phyloP scores from a whole-genome alignment of 257 asterid species.

The Mentha longifolia region DNA sequence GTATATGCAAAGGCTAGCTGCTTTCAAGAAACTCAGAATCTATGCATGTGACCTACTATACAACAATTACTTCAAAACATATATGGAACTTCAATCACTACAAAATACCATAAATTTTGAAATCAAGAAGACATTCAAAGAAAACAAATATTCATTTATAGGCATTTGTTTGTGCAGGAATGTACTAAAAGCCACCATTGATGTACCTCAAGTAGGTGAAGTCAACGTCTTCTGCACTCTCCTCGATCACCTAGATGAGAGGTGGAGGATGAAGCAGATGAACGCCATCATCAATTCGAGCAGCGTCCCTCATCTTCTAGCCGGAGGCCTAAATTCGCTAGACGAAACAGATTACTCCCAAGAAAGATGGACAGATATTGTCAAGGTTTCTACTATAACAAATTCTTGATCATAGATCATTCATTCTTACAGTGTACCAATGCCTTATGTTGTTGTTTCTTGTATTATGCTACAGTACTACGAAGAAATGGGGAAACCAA shows the following conservation, averaged over 20 bases:
- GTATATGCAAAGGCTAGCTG: slow-evolving; percentile 24
- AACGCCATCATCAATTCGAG: slow-evolving; percentile 73
- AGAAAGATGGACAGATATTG: slow-evolving; percentile 93
- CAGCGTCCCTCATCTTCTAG: slow-evolving; percentile 83
- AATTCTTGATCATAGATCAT: neutral
- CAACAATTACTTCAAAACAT: neutral
- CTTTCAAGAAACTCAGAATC: slow-evolving; percentile 26
- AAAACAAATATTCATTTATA: too few relatives aligned
- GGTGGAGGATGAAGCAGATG: slow-evolving; percentile 94
- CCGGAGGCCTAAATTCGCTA: slow-evolving; percentile 88
- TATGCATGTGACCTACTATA: slow-evolving; percentile 39
- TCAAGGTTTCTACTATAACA: slow-evolving; percentile 49
- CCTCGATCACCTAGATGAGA: slow-evolving; percentile 85
- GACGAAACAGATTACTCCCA: slow-evolving; percentile 87
- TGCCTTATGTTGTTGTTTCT: neutral
- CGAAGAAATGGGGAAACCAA: slow-evolving; percentile 92
- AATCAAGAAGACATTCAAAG: too few relatives aligned
- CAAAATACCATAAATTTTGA: too few relatives aligned
- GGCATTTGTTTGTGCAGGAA: slow-evolving; percentile 58
- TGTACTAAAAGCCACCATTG: slow-evolving; percentile 91
- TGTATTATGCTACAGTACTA: slow-evolving; percentile 56
- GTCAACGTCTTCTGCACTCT: slow-evolving; percentile 79
- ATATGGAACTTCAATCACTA: too few relatives aligned
- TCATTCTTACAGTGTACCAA: neutral
- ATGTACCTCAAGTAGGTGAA: slow-evolving; percentile 82